Percentiles rank a stretch among this genome's conserved stretches.
phyloP scores from a whole-genome alignment of 2,329 filamentous ascomycete species.

The Hypoxylon sp. region DNA sequence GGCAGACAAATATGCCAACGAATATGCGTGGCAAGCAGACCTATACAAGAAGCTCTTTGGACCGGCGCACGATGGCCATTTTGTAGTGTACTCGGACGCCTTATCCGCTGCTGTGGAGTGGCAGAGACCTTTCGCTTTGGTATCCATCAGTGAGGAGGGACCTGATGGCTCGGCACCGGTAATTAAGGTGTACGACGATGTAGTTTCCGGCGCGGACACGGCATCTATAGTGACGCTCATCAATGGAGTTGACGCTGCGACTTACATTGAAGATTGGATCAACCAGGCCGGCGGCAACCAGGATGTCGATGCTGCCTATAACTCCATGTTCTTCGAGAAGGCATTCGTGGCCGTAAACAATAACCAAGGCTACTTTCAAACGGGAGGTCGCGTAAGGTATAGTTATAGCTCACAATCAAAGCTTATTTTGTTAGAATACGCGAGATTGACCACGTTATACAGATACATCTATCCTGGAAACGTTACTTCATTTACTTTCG shows the following conservation, averaged over 20 bases:
- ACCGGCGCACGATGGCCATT: conserved; percentile 60
- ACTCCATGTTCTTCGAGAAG: conserved; percentile 59
- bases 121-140: conserved; percentile 51
- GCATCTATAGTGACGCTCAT: conserved; percentile 52
- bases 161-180: conserved; percentile 50
- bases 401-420: conserved; percentile 36
- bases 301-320: conserved; percentile 60
- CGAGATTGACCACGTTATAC: conserved; percentile 16
- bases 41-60: conserved; percentile 58
- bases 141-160: conserved; percentile 53
- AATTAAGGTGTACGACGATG: conserved; percentile 55
- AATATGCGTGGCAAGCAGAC: conserved; percentile 60
- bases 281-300: conserved; percentile 55
- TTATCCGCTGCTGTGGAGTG: conserved; percentile 57
- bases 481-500: conserved; percentile 58
- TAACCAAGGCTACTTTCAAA: conserved; percentile 56
- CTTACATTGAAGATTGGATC: conserved; percentile 51
- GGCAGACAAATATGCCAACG: conserved; percentile 56
- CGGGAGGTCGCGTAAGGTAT: conserved; percentile 54
- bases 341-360: conserved; percentile 52
- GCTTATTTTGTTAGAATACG: background rate
- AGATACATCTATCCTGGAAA: conserved; percentile 58
- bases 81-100: conserved; percentile 59
- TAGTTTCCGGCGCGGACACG: conserved; percentile 51
- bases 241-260: conserved; percentile 53